A percentile compares a stretch with the other conserved stretches of the same genome.
These are phyloP conservation scores for Sphagnum tenellum DNA, from an alignment of 225 moss, liverwort and hornwort species.

Conservation along the genomic window DNA sequence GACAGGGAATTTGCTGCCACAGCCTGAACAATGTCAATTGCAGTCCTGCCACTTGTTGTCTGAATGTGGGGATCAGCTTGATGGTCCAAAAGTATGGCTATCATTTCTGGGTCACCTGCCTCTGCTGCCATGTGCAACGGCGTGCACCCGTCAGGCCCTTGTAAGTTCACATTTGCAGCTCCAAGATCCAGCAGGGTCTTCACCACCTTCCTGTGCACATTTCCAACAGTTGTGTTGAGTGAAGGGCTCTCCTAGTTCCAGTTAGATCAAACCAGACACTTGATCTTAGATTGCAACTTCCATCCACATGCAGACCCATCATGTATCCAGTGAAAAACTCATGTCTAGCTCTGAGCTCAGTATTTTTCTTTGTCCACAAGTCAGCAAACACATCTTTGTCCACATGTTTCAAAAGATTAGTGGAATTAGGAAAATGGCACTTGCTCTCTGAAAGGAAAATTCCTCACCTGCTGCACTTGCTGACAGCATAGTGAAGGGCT, in stretches of 20 bases:
- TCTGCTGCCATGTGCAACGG: conserved; percentile 44
- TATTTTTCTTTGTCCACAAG: no score
- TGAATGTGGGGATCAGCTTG: conserved; percentile 39
- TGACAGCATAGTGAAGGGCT: conserved; percentile 56
- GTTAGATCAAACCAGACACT: no score
- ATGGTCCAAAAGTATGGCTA: conserved; percentile 51
- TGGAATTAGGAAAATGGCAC: no score
- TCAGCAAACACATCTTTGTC: no score
- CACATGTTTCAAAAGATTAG: no score
- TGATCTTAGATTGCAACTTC: no score
- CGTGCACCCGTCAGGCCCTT: conserved; percentile 30
- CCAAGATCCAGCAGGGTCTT: conserved; percentile 46
- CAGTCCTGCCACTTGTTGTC: conserved; percentile 45
- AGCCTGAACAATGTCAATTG: conserved; percentile 54
- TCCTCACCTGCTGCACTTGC: conserved; percentile 43
- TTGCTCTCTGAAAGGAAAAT: neutral
- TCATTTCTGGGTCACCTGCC: conserved; percentile 50
- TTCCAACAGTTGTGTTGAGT: no score
- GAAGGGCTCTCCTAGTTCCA: no score
- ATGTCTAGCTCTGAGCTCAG: no score
- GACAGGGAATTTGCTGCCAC: conserved; percentile 34
- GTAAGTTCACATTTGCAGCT: conserved; percentile 47
- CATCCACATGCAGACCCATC: no score
- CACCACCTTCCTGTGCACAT: conserved; percentile 37
- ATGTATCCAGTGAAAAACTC: no score